These are phyloP conservation scores for Raddia guianensis DNA, from an alignment of 176 grass and related monocot species.

Conservation along the genomic window DNA sequence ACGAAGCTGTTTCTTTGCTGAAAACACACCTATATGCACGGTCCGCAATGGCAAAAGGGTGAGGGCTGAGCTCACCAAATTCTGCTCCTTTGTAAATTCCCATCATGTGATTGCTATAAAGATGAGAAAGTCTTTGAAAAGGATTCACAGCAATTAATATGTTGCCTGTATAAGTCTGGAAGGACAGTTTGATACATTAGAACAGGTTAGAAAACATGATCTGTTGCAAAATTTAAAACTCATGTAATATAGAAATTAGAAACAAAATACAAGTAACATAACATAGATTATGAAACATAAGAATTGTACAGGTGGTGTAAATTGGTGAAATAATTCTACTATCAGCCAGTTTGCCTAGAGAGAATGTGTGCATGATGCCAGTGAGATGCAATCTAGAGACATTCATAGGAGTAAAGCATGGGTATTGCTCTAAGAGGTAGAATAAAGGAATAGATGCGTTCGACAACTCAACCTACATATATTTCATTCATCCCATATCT, in stretches of 20 bases:
- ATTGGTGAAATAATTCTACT: slow-evolving; percentile 11
- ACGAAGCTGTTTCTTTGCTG: slow-evolving; percentile 16
- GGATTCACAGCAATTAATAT: slow-evolving; percentile 98
- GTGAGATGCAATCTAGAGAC: slow-evolving; percentile 13
- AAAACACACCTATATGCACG: slow-evolving; percentile 80
- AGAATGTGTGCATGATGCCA: slow-evolving; percentile 19
- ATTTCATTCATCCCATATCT: slow-evolving; percentile 94
- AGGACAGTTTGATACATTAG: slow-evolving; percentile 33
- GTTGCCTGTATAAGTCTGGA: slow-evolving; percentile 89
- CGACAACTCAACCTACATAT: slow-evolving; percentile 64
- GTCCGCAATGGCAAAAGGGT: slow-evolving; percentile 96
- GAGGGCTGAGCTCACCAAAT: slow-evolving; percentile 90
- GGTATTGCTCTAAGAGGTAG: not conserved
- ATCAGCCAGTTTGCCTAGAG: not conserved
- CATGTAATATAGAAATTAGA: slow-evolving; percentile 30
- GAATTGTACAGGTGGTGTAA: slow-evolving; percentile 13
- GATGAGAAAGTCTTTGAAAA: slow-evolving; percentile 89
- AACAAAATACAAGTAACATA: slow-evolving; percentile 37
- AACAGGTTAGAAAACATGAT: slow-evolving; percentile 26
- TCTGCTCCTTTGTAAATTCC: slow-evolving; percentile 84
- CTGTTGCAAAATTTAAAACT: slow-evolving; percentile 21
- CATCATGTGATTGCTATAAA: slow-evolving; percentile 98
- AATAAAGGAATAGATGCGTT: slow-evolving; percentile 28
- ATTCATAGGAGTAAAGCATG: not conserved
- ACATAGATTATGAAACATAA: slow-evolving; percentile 18